Conservation (phyloP, 345 rosid genomes). For the Pistacia vera region DNA sequence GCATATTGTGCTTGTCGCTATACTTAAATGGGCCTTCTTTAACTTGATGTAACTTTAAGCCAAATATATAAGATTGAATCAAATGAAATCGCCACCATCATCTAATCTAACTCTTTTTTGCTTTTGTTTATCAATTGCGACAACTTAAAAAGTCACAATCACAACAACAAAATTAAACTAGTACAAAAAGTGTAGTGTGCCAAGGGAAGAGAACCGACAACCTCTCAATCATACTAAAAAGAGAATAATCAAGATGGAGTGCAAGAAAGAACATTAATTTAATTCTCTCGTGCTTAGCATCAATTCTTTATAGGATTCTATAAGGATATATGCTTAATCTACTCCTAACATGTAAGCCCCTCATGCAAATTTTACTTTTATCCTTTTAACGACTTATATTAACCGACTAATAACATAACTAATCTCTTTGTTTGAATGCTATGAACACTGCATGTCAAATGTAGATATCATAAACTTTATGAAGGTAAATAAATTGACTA, state of each 20-base stretch:
- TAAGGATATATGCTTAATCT: background rate
- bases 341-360: no score
- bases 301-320: constrained; percentile 11
- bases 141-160: background rate
- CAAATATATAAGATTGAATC: background rate
- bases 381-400: background rate
- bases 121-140: background rate
- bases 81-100: background rate
- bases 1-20: constrained; percentile 1
- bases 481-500: background rate
- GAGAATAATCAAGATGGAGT: background rate
- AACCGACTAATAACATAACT: background rate
- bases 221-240: background rate
- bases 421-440: no score
- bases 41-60: constrained; percentile 20
- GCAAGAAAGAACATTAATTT: constrained; percentile 6
- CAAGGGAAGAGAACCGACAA: background rate
- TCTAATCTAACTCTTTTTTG: background rate
- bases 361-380: no score
- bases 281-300: constrained; percentile 5
- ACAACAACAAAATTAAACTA: background rate
- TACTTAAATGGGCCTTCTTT: background rate
- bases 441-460: no score
- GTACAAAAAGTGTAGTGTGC: background rate
- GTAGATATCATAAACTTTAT: no score